phyloP scores from a whole-genome alignment of 2,329 filamentous ascomycete species.

The Bisporella sp. region DNA sequence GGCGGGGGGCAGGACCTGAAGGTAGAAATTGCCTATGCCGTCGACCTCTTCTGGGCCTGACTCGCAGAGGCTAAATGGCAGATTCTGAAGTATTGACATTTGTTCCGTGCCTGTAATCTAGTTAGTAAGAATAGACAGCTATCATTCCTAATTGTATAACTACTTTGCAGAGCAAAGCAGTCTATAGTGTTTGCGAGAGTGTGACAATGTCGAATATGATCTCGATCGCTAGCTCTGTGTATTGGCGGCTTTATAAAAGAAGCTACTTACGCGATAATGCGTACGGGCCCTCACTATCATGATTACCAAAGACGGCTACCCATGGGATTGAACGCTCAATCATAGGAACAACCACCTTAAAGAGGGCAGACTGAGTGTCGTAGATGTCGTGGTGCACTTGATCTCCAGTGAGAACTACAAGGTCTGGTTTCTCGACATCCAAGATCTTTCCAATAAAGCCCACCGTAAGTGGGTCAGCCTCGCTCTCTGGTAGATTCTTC shows the following conservation, averaged over 20 bases:
- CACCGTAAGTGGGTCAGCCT: conserved; percentile 81
- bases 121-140: conserved; percentile 23
- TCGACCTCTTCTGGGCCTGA: conserved; percentile 75
- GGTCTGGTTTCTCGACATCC: conserved; percentile 83
- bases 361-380: conserved; percentile 69
- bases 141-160: too few relatives aligned
- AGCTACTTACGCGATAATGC: conserved; percentile 34
- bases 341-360: conserved; percentile 79
- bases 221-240: too few relatives aligned
- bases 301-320: conserved; percentile 89
- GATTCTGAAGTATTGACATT: conserved; percentile 75
- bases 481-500: conserved; percentile 56
- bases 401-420: conserved; percentile 85
- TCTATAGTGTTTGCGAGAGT: too few relatives aligned
- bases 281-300: conserved; percentile 71
- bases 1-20: conserved; percentile 77
- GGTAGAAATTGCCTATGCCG: conserved; percentile 86
- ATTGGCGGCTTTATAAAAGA: too few relatives aligned
- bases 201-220: too few relatives aligned
- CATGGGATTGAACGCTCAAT: conserved; percentile 83
- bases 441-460: conserved; percentile 80
- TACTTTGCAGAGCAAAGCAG: too few relatives aligned
- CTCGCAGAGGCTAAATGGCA: conserved; percentile 78
- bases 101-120: conserved; percentile 43
- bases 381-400: conserved; percentile 90